Base-by-base conservation (phyloP, 1,284 basidiomycete species). In the Microstroma glucosiphilum region DNA sequence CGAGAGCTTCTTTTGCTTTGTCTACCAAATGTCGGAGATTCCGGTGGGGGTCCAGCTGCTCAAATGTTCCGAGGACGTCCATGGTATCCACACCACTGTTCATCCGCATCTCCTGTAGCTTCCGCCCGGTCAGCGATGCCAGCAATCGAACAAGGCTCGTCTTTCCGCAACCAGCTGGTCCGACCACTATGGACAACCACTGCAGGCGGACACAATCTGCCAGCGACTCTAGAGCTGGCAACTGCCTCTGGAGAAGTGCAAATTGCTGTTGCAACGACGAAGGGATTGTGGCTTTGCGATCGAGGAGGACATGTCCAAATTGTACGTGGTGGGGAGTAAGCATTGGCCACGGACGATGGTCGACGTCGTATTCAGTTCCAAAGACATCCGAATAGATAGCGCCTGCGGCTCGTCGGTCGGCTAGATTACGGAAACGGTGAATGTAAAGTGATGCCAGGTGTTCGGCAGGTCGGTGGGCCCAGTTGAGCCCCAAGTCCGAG, bases 51-150 rank as follows among this genome's bases (percentile, higher is more conserved):
- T 80, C 78, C 56, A 73, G 86, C 81, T 98, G 96, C 81, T 99
- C 96, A 75, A 97, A 98, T 69, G 90, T 89, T 56, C 96, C 96
- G 46, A 98, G 82, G 42, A 99, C 88, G 80, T 99, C 96, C 75
- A 88, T 88, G 0, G 92, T 91, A 77, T 99, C 96, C 17, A 91
- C 92, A 7, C 91, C 88, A 56, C 86, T 87, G 78, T 90, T 94
- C 79, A 97, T 83, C 23, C 86, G 84, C 56, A 97, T 84, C 77
- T 91, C 89, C 53, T 85, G 84, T 0, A 97, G 83, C 17, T 78
- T 62, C 56, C 85, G 84, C 19, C 93, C 92, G 42, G 85, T 85
- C 40, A 88, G 81, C 57, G 86, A 81, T 21, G 94, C 91, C 55
- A 96, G 80, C 9, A 84, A 82, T 56, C 87, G 84, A 25, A 94